Evolutionary conservation across 768 basidiomycete genomes (phyloP).

Genomic region (Psilocybe tampanensis): DNA sequence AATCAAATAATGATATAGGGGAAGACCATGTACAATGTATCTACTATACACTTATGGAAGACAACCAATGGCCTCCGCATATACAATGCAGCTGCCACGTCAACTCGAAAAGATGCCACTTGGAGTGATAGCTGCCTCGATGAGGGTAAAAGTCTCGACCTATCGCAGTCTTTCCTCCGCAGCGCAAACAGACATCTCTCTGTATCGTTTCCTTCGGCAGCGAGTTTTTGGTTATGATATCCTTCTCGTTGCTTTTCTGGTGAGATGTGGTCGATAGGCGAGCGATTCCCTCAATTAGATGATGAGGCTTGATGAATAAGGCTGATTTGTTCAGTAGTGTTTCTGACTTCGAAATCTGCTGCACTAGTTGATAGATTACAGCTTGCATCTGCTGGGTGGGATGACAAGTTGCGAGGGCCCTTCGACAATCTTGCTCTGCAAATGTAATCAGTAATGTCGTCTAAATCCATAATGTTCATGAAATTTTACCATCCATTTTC

Average conservation of each 20-base stretch:
- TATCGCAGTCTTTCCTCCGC: slow-evolving; percentile 59
- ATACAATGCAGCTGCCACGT: slow-evolving; percentile 63
- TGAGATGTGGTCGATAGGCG: slow-evolving; percentile 39
- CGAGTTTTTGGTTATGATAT: slow-evolving; percentile 66
- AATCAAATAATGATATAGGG: not conserved
- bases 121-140: slow-evolving; percentile 32
- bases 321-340: slow-evolving; percentile 61
- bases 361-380: slow-evolving; percentile 44
- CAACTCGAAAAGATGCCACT: slow-evolving; percentile 67
- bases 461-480: not conserved
- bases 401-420: slow-evolving; percentile 60
- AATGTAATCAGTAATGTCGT: not conserved
- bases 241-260: slow-evolving; percentile 44
- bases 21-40: slow-evolving; percentile 1
- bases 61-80: slow-evolving; percentile 70
- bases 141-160: slow-evolving; percentile 19
- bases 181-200: slow-evolving; percentile 57
- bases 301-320: slow-evolving; percentile 71
- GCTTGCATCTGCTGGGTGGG: slow-evolving; percentile 50
- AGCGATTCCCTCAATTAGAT: slow-evolving; percentile 67
- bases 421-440: slow-evolving; percentile 51
- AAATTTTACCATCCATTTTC: slow-evolving; percentile 35
- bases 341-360: slow-evolving; percentile 46
- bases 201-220: slow-evolving; percentile 39
- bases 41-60: slow-evolving; percentile 1